Evolutionary conservation across 345 rosid genomes (phyloP).

Genomic region (Bruguiera gymnorhiza): DNA sequence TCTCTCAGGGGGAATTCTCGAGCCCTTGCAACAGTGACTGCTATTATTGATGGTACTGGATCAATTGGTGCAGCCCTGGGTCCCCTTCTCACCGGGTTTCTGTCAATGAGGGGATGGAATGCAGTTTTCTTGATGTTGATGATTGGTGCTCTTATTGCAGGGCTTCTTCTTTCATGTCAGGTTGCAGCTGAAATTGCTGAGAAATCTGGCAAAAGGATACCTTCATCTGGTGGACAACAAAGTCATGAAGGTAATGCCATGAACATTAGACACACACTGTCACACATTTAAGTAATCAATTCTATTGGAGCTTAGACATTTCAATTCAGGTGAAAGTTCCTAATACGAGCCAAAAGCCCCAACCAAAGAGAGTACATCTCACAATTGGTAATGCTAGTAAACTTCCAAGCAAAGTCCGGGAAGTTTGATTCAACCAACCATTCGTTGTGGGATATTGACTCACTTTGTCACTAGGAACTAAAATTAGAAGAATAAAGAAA

Average conservation of each 20-base stretch:
- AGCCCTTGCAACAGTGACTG: constrained; percentile 82
- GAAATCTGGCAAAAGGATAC: constrained; percentile 16
- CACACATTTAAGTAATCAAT: background rate
- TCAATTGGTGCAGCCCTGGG: constrained; percentile 86
- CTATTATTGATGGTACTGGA: constrained; percentile 85
- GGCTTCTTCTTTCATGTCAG: constrained; percentile 59
- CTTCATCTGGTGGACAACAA: constrained; percentile 15
- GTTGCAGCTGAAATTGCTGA: constrained; percentile 45
- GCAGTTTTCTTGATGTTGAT: constrained; percentile 63
- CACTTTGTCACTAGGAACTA: too few relatives aligned
- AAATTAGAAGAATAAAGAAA: too few relatives aligned
- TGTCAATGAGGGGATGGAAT: constrained; percentile 65
- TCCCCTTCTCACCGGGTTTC: constrained; percentile 76
- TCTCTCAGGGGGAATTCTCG: constrained; percentile 78
- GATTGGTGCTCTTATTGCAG: constrained; percentile 62
- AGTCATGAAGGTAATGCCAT: constrained; percentile 40
- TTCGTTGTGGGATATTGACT: too few relatives aligned
- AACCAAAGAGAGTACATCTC: too few relatives aligned
- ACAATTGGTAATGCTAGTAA: too few relatives aligned
- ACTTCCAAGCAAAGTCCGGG: too few relatives aligned
- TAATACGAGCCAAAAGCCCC: background rate
- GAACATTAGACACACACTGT: background rate
- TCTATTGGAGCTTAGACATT: background rate
- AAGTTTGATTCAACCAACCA: too few relatives aligned
- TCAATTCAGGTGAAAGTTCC: background rate